Base-by-base conservation (phyloP, 768 basidiomycete genomes). In the Rossbeevera mucosa region DNA sequence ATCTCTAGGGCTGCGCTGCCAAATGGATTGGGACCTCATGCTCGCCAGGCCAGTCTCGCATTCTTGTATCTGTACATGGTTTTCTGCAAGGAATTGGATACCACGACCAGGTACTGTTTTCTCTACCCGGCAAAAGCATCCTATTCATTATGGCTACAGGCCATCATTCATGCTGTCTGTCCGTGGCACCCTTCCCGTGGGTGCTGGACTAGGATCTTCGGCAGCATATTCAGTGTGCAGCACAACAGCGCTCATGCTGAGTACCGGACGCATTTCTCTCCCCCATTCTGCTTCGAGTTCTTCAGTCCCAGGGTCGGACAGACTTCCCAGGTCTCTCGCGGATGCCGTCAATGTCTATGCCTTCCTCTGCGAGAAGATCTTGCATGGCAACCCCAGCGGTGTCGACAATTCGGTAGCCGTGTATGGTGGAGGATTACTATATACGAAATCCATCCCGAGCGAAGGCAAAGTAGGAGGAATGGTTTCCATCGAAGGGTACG, bases 361-460 rank as follows among this genome's bases (percentile, higher is more conserved):
- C 18, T 98, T 96, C 71, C 75, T 97, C 47, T 80, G 87, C 11
- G 96, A 99, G 74, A 98, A 98, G 71, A 87, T 99, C 38, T 73
- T 97, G 47, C 96, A 99, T 66, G 96, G 96, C 0, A 98, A 89
- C 63, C 96, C 96, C 3, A 95, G 92, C 61, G 96, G 96, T 8
- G 89, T 99, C 21, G 96, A 99, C 68, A 98, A 99, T 68, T 89
- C 94, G 18, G 91, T 97, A 30, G 80, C 90, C 14, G 88, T 93
- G 0, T 89, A 86, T 63, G 96, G 96, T 18, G 95, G 95, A 44
- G 96, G 93, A 24, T 75, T 98, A 58, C 82, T 86, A 18, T 99
- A 95, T 72, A 90, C 87, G 16, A 82, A 89, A 51, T 75, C 90
- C 59, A 53, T 91, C 24, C 65, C 64, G 18, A 66, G 50, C 11